phyloP scores from a whole-genome alignment of 495 filamentous ascomycete species.

The Mytilinidion resinicola region DNA sequence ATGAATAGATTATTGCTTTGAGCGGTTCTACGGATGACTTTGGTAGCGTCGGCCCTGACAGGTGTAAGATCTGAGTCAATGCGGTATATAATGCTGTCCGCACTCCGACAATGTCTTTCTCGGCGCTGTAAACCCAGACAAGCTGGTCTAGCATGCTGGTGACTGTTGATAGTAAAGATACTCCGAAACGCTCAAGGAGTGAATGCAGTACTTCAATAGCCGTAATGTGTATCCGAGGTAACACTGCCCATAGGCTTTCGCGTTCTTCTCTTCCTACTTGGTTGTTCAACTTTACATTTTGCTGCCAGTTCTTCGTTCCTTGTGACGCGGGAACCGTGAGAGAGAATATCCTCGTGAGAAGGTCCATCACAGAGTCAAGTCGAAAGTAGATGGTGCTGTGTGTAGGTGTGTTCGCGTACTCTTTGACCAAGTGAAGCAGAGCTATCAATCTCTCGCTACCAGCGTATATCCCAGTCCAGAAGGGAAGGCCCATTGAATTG shows the following conservation, averaged over 20 bases:
- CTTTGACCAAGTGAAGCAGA: conserved; percentile 49
- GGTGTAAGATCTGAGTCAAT: conserved; percentile 48
- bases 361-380: conserved; percentile 56
- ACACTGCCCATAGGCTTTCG: conserved; percentile 60
- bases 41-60: conserved; percentile 57
- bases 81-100: conserved; percentile 56
- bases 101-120: conserved; percentile 42
- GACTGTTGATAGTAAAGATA: conserved; percentile 47
- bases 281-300: conserved; percentile 47
- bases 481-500: conserved; percentile 47
- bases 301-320: conserved; percentile 22
- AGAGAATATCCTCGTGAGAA: conserved; percentile 61
- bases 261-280: conserved; percentile 71
- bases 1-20: conserved; percentile 49
- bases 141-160: conserved; percentile 60
- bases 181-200: conserved; percentile 49
- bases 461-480: conserved; percentile 64
- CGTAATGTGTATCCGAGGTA: conserved; percentile 68
- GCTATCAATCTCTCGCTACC: conserved; percentile 62
- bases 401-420: conserved; percentile 54
- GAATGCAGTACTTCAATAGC: conserved; percentile 52
- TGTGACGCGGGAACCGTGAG: conserved; percentile 49
- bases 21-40: conserved; percentile 56
- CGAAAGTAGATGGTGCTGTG: conserved; percentile 56
- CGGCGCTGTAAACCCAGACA: conserved; percentile 59